Evolutionary conservation across 202 grass and related monocot genomes (phyloP).

Genomic region (Setaria italica): DNA sequence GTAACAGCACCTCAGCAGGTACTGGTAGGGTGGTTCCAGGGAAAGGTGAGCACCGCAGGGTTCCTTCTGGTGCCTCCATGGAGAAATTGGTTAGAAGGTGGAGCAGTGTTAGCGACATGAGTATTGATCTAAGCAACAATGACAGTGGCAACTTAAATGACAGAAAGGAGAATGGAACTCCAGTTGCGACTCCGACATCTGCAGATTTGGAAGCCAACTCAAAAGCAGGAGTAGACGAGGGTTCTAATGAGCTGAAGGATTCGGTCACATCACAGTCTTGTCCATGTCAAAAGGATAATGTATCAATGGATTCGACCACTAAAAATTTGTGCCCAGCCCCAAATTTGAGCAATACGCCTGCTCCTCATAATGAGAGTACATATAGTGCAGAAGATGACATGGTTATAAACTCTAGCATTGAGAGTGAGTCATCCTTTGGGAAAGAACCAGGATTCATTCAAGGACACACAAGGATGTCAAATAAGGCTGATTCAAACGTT

Average conservation of each 20-base stretch:
- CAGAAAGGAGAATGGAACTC: conserved; percentile 71
- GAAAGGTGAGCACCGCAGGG: conserved; percentile 88
- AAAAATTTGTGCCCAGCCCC: conserved; percentile 34
- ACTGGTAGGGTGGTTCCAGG: conserved; percentile 55
- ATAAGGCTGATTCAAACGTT: conserved; percentile 43
- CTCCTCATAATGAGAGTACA: conserved; percentile 41
- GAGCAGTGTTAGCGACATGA: conserved; percentile 99
- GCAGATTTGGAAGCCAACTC: conserved; percentile 54
- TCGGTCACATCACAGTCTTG: conserved; percentile 51
- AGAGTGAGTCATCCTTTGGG: conserved; percentile 47
- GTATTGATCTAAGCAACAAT: conserved; percentile 89
- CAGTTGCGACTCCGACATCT: conserved; percentile 71
- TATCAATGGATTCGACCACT: conserved; percentile 35
- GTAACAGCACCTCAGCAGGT: conserved; percentile 54
- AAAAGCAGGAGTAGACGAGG: conserved; percentile 54
- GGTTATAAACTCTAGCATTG: conserved; percentile 47
- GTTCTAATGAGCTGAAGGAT: conserved; percentile 52
- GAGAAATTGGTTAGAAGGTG: conserved; percentile 90
- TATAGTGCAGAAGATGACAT: conserved; percentile 48
- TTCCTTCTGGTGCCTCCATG: conserved; percentile 84
- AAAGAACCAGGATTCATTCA: conserved; percentile 47
- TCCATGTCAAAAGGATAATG: conserved; percentile 57
- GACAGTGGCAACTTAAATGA: conserved; percentile 64
- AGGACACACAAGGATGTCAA: conserved; percentile 29
- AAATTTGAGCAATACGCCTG: conserved; percentile 36